Conservation (phyloP, 371 early-diverging fungal species). For the Lichtheimia corymbifera region DNA sequence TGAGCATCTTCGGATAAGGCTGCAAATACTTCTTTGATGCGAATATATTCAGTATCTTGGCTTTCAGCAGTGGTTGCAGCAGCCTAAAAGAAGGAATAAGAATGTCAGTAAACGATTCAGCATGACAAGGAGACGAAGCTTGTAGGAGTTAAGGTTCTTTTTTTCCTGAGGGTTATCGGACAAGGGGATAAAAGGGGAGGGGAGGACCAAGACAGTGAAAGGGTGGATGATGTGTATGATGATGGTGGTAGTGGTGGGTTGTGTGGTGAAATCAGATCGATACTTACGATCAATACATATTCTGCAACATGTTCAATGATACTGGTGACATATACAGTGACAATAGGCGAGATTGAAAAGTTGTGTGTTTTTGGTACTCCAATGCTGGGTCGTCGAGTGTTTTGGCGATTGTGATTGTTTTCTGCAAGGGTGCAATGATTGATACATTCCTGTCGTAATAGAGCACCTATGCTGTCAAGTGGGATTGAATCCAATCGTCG, state of each 20-base stretch:
- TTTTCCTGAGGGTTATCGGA: no score
- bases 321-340: slow-evolving; percentile 61
- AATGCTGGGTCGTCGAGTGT: slow-evolving; percentile 9
- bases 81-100: background rate
- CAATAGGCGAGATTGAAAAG: slow-evolving; percentile 47
- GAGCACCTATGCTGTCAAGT: slow-evolving; percentile 20
- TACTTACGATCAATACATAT: slow-evolving; percentile 47
- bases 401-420: slow-evolving; percentile 20
- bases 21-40: slow-evolving; percentile 53
- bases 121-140: background rate
- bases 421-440: slow-evolving; percentile 54
- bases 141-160: no score
- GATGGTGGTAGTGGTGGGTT: no score
- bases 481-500: slow-evolving; percentile 8
- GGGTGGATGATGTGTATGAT: no score
- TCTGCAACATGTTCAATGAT: slow-evolving; percentile 65
- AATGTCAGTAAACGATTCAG: background rate
- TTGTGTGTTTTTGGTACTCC: background rate
- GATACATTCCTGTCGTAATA: slow-evolving; percentile 51
- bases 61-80: slow-evolving; percentile 48
- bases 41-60: slow-evolving; percentile 49
- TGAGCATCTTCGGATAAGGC: slow-evolving; percentile 54
- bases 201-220: no score
- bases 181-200: no score
- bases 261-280: background rate